These are phyloP conservation scores for Auricularia heimuer DNA, from an alignment of 768 basidiomycete genomes.

Conservation along the genomic window DNA sequence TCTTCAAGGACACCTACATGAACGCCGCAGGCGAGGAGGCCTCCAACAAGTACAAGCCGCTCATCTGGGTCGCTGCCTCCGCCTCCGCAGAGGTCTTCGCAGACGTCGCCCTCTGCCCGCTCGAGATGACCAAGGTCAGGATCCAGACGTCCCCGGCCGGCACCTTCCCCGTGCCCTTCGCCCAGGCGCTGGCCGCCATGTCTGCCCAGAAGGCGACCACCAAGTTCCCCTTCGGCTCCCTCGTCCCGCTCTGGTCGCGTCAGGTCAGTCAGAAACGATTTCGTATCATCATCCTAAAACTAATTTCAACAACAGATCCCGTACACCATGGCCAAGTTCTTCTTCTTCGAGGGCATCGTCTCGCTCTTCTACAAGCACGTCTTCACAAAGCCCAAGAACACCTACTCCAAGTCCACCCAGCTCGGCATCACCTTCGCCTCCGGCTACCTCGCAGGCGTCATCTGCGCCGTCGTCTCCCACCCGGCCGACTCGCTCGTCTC, in stretches of 20 bases:
- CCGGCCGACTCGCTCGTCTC: conserved; percentile 92
- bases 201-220: conserved; percentile 54
- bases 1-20: conserved; percentile 90
- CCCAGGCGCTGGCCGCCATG: conserved; percentile 66
- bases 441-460: conserved; percentile 91
- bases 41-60: conserved; percentile 70
- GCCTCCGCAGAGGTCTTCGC: conserved; percentile 94
- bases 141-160: conserved; percentile 70
- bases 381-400: conserved; percentile 68
- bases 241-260: conserved; percentile 82
- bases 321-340: conserved; percentile 99
- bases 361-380: conserved; percentile 82
- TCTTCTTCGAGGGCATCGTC: conserved; percentile 87
- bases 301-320: conserved; percentile 52
- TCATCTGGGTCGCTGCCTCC: conserved; percentile 89
- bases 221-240: conserved; percentile 76
- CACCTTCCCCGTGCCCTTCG: conserved; percentile 70
- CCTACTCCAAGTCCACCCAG: conserved; percentile 72
- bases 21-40: conserved; percentile 82
- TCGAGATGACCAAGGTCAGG: conserved; percentile 91
- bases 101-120: conserved; percentile 89
- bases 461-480: conserved; percentile 93
- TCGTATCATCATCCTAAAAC: neutral
- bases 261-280: conserved; percentile 38
- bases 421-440: conserved; percentile 84